A percentile compares a stretch with the other conserved stretches of the same genome.
Conservation (phyloP, 805 yeast species). For the Metschnikowia cerradonensis region DNA sequence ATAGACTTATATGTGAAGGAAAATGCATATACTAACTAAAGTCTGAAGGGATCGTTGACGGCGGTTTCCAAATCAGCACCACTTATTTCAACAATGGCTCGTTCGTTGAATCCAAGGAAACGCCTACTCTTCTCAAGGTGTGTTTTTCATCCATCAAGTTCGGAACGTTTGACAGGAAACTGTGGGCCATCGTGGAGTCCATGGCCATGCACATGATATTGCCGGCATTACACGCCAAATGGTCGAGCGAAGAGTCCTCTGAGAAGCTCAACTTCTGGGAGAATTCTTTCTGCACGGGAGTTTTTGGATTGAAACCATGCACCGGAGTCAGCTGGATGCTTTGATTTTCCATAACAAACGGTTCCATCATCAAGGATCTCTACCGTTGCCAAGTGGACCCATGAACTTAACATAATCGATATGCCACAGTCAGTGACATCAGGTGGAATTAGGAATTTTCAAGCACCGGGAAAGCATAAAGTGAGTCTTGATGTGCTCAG, state of each 20-base stretch:
- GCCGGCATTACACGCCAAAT: constrained; percentile 44
- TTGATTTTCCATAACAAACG: not conserved
- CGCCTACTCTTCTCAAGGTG: constrained; percentile 15
- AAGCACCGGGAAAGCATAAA: too few species aligned
- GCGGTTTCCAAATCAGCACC: constrained; percentile 36
- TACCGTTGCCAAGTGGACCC: too few species aligned
- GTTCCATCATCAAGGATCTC: too few species aligned
- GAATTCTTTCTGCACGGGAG: not conserved
- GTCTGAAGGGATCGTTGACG: constrained; percentile 18
- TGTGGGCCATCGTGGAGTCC: constrained; percentile 43
- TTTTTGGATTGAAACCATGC: not conserved
- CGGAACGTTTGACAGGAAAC: constrained; percentile 35
- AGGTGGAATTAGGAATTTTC: too few species aligned
- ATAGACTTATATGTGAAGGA: too few species aligned
- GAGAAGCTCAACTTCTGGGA: not conserved
- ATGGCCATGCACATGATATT: constrained; percentile 45
- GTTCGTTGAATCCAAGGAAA: constrained; percentile 4
- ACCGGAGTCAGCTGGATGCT: not conserved
- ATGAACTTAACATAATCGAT: too few species aligned
- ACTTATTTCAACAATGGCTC: constrained; percentile 30
- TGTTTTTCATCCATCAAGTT: constrained; percentile 29
- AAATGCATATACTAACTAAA: not conserved
- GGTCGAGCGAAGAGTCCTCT: constrained; percentile 27
- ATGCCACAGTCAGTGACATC: constrained; percentile 17
- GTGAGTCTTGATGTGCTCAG: too few species aligned